These are phyloP conservation scores for Talaromyces nanjingensis DNA, from an alignment of 495 filamentous ascomycete genomes.

Conservation along the genomic window DNA sequence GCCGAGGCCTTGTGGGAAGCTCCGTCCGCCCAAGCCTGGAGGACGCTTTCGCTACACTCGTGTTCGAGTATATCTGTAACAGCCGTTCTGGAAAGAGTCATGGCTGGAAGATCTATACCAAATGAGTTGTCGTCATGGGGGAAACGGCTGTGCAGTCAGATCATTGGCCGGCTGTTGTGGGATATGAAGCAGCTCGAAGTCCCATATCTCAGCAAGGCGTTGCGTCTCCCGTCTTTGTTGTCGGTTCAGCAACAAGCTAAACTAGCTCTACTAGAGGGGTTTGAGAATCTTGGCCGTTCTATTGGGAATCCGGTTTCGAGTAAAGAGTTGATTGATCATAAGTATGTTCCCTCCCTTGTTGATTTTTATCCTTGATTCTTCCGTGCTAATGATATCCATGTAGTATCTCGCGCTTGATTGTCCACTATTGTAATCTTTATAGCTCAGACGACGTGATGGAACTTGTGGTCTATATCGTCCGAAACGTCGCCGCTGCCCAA, in stretches of 20 bases:
- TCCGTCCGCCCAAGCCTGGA: conserved; percentile 6
- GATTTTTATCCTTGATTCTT: background rate
- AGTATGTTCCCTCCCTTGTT: background rate
- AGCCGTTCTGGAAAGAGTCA: background rate
- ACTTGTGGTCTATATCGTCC: conserved; percentile 3
- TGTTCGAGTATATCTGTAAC: background rate
- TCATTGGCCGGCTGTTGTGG: conserved; percentile 4
- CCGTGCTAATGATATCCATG: background rate
- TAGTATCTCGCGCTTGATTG: conserved; percentile 7
- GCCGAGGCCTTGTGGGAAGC: conserved; percentile 7
- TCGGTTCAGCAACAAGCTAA: conserved; percentile 3
- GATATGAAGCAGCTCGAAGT: conserved; percentile 9
- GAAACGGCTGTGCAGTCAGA: conserved; percentile 3
- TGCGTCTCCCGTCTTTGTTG: background rate
- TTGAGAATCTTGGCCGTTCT: background rate
- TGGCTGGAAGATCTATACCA: background rate
- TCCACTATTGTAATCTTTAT: conserved; percentile 6
- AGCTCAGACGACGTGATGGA: conserved; percentile 9
- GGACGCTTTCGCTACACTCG: background rate
- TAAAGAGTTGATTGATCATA: conserved; percentile 7
- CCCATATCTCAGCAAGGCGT: background rate
- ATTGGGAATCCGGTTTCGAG: background rate
- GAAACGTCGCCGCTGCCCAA: conserved; percentile 3
- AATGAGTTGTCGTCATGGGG: conserved; percentile 4
- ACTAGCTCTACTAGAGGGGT: background rate